Conservation (phyloP, 352 stramenopile genomes). For the Halophytophthora batemanensis region DNA sequence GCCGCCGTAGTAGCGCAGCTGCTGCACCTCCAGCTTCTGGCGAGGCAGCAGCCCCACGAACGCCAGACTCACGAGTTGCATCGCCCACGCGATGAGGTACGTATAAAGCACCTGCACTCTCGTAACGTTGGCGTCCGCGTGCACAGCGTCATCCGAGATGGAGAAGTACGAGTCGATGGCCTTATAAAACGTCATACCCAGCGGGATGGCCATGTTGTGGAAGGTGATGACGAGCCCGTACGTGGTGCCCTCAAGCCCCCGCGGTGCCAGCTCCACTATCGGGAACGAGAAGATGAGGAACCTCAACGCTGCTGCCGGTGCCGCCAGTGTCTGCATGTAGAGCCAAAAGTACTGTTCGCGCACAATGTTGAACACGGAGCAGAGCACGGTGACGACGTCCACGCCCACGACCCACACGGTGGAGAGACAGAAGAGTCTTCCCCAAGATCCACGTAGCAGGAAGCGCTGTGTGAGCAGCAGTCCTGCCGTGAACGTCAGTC, state of each 20-base stretch:
- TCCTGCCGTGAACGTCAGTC: conserved; percentile 49
- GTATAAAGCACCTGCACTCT: conserved; percentile 45
- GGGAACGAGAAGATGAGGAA: conserved; percentile 55
- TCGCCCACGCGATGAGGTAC: conserved; percentile 42
- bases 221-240: conserved; percentile 63
- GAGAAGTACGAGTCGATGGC: conserved; percentile 40
- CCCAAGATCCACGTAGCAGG: conserved; percentile 53
- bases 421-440: conserved; percentile 40
- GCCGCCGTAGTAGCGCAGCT: conserved; percentile 57
- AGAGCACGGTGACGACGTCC: conserved; percentile 41
- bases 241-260: conserved; percentile 55
- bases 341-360: conserved; percentile 53
- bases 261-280: conserved; percentile 54
- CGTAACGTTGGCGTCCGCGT: conserved; percentile 23
- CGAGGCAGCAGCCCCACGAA: conserved; percentile 45
- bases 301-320: conserved; percentile 37
- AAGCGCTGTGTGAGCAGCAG: conserved; percentile 58
- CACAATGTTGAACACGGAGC: conserved; percentile 49
- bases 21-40: conserved; percentile 65
- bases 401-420: conserved; percentile 58
- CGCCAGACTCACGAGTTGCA: conserved; percentile 44
- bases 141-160: conserved; percentile 24
- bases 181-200: conserved; percentile 41
- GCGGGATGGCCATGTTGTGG: conserved; percentile 54
- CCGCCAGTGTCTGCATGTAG: conserved; percentile 45